These are phyloP conservation scores for Sporothrix luriei DNA, from an alignment of 2,329 filamentous ascomycete species.

Conservation along the genomic window DNA sequence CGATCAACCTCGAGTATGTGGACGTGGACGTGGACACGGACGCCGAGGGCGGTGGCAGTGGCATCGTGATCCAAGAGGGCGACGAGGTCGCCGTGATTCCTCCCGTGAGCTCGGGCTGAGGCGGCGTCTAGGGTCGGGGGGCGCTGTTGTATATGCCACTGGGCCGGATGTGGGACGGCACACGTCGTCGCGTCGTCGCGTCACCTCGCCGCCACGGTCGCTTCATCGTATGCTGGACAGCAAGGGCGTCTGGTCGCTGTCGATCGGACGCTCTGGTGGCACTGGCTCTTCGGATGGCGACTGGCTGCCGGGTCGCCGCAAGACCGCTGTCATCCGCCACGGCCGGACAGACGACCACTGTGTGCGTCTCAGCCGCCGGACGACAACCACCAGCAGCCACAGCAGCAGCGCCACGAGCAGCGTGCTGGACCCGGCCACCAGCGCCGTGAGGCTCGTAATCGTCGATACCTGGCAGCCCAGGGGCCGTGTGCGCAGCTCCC, in stretches of 20 bases:
- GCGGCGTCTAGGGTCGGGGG: too few species aligned
- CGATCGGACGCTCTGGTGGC: neutral
- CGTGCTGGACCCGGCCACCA: conserved; percentile 44
- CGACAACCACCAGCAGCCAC: conserved; percentile 33
- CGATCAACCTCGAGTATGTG: conserved; percentile 79
- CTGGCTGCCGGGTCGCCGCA: neutral
- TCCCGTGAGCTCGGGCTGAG: conserved; percentile 80
- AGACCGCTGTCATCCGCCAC: neutral
- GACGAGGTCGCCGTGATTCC: conserved; percentile 89
- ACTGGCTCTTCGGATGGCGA: neutral
- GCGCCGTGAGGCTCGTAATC: conserved; percentile 46
- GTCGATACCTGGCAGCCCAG: conserved; percentile 50
- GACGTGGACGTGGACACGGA: conserved; percentile 60
- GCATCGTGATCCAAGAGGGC: conserved; percentile 63
- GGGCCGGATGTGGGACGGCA: neutral
- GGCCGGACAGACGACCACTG: neutral
- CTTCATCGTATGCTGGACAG: conserved; percentile 20
- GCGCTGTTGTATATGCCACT: neutral
- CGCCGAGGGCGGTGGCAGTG: conserved; percentile 43
- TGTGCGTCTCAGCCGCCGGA: conserved; percentile 24
- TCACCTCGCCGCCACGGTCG: too few species aligned
- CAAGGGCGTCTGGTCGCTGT: conserved; percentile 2
- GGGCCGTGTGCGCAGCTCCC: conserved; percentile 47
- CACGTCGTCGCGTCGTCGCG: too few species aligned
- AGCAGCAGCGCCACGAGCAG: conserved; percentile 39